A percentile compares a stretch with the other conserved stretches of the same genome.
Evolutionary conservation across 179 eudicot genomes (phyloP).

Genomic region (Sideroxylon spinosum): DNA sequence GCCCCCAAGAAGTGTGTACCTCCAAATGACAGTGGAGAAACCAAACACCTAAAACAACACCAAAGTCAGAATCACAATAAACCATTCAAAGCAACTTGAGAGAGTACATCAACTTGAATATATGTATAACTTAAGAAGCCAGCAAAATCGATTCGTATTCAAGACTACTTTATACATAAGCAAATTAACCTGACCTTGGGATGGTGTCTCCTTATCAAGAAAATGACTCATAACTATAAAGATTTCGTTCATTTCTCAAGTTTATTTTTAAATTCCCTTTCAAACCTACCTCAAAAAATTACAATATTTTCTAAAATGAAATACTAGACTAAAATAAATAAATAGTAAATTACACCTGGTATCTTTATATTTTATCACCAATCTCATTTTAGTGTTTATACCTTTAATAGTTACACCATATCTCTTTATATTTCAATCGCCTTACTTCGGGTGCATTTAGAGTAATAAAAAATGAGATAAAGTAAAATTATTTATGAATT

Average conservation of each 20-base stretch:
- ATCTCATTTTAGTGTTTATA: too few relatives aligned
- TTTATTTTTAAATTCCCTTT: not conserved
- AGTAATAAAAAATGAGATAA: too few relatives aligned
- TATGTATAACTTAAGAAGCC: not conserved
- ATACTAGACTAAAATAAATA: not conserved
- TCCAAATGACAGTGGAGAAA: slow-evolving; percentile 81
- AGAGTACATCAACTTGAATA: too few relatives aligned
- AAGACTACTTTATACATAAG: not conserved
- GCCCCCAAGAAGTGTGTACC: slow-evolving; percentile 80
- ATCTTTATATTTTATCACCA: too few relatives aligned
- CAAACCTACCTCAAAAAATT: not conserved
- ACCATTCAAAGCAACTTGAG: not conserved
- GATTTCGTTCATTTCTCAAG: not conserved
- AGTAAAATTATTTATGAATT: too few relatives aligned
- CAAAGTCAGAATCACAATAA: not conserved
- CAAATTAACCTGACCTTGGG: not conserved
- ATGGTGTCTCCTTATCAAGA: not conserved
- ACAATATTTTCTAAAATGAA: not conserved
- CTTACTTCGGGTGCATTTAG: too few relatives aligned
- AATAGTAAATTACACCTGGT: too few relatives aligned
- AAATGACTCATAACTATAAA: slow-evolving; percentile 3
- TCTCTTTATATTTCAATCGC: too few relatives aligned
- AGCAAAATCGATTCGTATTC: not conserved
- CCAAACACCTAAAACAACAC: slow-evolving; percentile 53
- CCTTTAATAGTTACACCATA: too few relatives aligned